Percentiles rank a stretch among this genome's conserved stretches.
phyloP scores from a whole-genome alignment of 2,329 filamentous ascomycete genomes.

The Botrytis paeoniae region DNA sequence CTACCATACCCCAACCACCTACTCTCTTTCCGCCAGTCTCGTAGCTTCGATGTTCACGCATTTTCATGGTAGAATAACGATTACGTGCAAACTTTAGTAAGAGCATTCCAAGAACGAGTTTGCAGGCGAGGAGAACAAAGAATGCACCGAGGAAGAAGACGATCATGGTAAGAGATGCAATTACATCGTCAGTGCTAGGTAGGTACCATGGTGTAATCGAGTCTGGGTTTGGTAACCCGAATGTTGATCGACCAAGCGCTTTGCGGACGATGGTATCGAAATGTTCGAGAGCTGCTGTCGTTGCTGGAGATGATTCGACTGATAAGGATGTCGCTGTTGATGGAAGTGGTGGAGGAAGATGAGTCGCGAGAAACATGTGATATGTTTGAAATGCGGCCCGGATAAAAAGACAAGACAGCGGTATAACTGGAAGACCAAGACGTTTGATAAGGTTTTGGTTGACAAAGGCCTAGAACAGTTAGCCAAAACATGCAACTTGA shows the following conservation, averaged over 20 bases:
- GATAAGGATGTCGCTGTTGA: slow-evolving; percentile 64
- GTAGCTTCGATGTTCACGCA: slow-evolving; percentile 57
- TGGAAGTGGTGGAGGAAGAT: slow-evolving; percentile 71
- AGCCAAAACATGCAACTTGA: slow-evolving; percentile 22
- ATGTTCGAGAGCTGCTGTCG: slow-evolving; percentile 73
- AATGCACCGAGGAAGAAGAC: slow-evolving; percentile 83
- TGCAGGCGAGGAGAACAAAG: slow-evolving; percentile 77
- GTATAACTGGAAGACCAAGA: slow-evolving; percentile 86
- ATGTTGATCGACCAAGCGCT: slow-evolving; percentile 71
- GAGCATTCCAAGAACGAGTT: slow-evolving; percentile 84
- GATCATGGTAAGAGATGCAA: slow-evolving; percentile 76
- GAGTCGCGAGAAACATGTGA: slow-evolving; percentile 92
- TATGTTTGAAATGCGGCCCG: slow-evolving; percentile 93
- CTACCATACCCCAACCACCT: slow-evolving; percentile 80
- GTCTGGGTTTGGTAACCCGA: slow-evolving; percentile 45
- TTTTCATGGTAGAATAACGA: slow-evolving; percentile 76
- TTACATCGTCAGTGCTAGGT: slow-evolving; percentile 61
- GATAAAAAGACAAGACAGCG: slow-evolving; percentile 91
- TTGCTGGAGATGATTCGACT: slow-evolving; percentile 69
- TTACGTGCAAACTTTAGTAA: slow-evolving; percentile 76
- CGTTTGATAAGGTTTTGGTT: slow-evolving; percentile 87
- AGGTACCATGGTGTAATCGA: slow-evolving; percentile 38
- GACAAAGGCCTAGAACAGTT: slow-evolving; percentile 66
- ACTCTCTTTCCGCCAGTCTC: slow-evolving; percentile 71
- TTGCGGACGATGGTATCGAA: slow-evolving; percentile 75